Base-by-base conservation (phyloP, 805 yeast species). In the Dipodascus geniculatus region DNA sequence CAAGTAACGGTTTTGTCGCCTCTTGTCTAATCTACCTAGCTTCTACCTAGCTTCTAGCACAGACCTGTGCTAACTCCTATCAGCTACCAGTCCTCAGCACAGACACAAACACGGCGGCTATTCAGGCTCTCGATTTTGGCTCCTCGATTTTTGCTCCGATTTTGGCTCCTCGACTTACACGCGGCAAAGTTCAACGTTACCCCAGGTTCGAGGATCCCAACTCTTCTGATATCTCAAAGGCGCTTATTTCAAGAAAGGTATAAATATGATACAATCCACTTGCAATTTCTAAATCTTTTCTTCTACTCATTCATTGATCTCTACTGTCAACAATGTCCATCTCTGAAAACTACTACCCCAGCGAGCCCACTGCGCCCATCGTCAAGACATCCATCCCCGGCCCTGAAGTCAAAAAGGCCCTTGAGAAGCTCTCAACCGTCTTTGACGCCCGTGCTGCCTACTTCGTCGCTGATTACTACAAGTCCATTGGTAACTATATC, bases 401-500 rank as follows among this genome's bases (percentile, higher is more conserved):
- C 48, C 91, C 95, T 44, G 72, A 75, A 61, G 77, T 87, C 57
- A 63, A 73, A 61, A 74, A 69, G 48, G 78, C 74, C 47, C 70
- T 83, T 56, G 71, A 71, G 33, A 64, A 80, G 11, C 74, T 90
- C 55, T 79, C 65, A 60, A 68, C 77, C 60, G 83, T 82, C 22
- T 83, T 81, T 57, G 95, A 86, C 64, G 69, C 83, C 55, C 75
- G 87, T 67, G 81, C 90, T 49, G 82, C 81, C 35, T 83, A 85
- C 72, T 85, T 85, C 65, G 71, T 84, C 53, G 86, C 82, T 53
- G 95, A 87, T 69, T 87, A 86, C 70, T 74, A 74, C 52, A 83
- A 83, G 67, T 85, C 93, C 1, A 54, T 63, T 35, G 95, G 95
- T 66, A 87, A 87, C 78, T 87, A 85, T 72, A 75, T 87, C 50